Evolutionary conservation across 2,329 filamentous ascomycete genomes (phyloP).

Genomic region (Colletotrichum sp.): DNA sequence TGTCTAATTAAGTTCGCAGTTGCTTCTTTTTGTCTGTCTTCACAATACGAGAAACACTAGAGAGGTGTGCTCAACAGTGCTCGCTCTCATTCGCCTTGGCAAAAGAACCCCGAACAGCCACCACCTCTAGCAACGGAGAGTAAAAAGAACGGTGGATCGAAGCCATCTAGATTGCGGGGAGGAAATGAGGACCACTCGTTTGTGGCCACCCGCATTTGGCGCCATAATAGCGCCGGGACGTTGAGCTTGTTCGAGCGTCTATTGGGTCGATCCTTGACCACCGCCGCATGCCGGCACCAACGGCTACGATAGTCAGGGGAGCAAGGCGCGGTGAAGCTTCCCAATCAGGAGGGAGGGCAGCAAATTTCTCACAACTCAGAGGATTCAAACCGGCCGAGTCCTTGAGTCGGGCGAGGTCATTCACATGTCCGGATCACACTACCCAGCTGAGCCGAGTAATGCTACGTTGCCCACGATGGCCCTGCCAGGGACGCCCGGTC

Average conservation of each 20-base stretch:
- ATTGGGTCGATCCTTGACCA: slow-evolving; percentile 12
- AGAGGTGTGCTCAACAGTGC: not conserved
- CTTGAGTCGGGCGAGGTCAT: not conserved
- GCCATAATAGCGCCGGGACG: slow-evolving; percentile 12
- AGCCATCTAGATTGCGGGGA: not conserved
- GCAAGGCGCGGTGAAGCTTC: not conserved
- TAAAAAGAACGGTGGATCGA: not conserved
- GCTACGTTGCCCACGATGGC: not conserved
- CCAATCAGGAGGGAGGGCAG: not conserved
- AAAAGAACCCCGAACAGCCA: not conserved
- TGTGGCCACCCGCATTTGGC: not conserved
- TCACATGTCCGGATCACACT: not conserved
- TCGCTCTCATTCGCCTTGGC: not conserved
- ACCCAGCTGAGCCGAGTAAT: not conserved
- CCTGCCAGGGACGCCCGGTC: not conserved
- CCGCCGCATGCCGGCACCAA: not conserved
- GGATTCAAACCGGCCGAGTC: not conserved
- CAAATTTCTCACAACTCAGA: not conserved
- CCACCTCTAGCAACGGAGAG: not conserved
- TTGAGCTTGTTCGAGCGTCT: slow-evolving; percentile 7
- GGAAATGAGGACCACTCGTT: slow-evolving; percentile 1
- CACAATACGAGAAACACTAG: slow-evolving; percentile 1
- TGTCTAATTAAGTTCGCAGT: not conserved
- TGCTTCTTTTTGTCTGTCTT: not conserved
- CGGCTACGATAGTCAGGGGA: slow-evolving; percentile 3